Evolutionary conservation across 805 yeast species (phyloP).

Genomic region (Yamadazyma sp.): DNA sequence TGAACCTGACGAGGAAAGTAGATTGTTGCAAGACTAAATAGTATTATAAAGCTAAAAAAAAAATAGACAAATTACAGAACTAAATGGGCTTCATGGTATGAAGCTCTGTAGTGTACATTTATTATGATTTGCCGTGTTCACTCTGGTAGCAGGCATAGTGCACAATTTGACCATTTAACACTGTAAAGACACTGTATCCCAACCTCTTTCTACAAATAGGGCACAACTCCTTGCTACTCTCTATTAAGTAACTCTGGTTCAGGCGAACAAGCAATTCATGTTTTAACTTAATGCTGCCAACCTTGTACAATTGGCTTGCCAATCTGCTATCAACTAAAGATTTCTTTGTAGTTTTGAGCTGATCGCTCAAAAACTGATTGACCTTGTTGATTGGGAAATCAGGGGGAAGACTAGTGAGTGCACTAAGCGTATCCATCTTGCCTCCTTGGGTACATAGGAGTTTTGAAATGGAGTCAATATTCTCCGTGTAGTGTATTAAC

Average conservation of each 20-base stretch:
- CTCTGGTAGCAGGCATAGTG: constrained; percentile 56
- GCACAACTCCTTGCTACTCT: constrained; percentile 49
- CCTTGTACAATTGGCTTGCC: constrained; percentile 51
- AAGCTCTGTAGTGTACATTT: constrained; percentile 4
- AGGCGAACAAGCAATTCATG: constrained; percentile 41
- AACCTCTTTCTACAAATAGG: constrained; percentile 56
- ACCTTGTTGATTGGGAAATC: constrained; percentile 46
- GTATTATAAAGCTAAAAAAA: too few relatives aligned
- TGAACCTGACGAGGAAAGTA: constrained; percentile 6
- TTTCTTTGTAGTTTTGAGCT: constrained; percentile 42
- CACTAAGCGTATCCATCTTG: constrained; percentile 44
- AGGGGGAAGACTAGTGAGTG: constrained; percentile 54
- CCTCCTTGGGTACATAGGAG: constrained; percentile 47
- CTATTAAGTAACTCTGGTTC: constrained; percentile 36
- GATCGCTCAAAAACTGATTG: constrained; percentile 44
- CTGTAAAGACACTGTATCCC: constrained; percentile 54
- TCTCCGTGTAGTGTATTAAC: constrained; percentile 38
- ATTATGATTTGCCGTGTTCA: not conserved
- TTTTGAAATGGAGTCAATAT: constrained; percentile 37
- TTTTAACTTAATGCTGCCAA: constrained; percentile 49
- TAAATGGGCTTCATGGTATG: not conserved
- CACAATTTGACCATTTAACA: constrained; percentile 45
- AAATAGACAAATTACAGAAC: not conserved
- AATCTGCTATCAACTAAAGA: constrained; percentile 41
- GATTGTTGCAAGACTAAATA: constrained; percentile 1